Evolutionary conservation across 768 basidiomycete species (phyloP).

Genomic region (Boletus vermiculosoides): DNA sequence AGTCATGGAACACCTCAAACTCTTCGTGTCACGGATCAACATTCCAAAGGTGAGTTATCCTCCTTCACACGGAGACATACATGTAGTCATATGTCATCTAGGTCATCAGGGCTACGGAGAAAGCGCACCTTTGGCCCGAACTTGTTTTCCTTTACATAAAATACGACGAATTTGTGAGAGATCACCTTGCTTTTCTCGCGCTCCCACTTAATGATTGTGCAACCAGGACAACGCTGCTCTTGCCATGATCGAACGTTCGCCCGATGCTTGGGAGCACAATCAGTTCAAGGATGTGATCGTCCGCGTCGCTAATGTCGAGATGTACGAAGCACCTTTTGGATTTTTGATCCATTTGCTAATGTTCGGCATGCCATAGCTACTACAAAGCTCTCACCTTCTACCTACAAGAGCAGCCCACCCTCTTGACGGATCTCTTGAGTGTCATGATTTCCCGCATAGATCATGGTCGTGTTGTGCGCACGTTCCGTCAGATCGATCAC

Average conservation of each 20-base stretch:
- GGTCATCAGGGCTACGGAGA: conserved; percentile 95
- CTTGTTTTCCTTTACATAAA: conserved; percentile 98
- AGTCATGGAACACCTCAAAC: conserved; percentile 99
- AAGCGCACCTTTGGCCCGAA: conserved; percentile 97
- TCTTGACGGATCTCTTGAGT: conserved; percentile 90
- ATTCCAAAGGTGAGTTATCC: conserved; percentile 74
- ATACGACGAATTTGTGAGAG: conserved; percentile 86
- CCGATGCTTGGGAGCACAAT: conserved; percentile 99
- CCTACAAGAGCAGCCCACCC: conserved; percentile 87
- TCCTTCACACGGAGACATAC: neutral
- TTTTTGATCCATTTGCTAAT: conserved; percentile 4
- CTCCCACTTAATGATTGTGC: conserved; percentile 1
- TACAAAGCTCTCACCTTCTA: conserved; percentile 96
- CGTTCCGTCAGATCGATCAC: conserved; percentile 94
- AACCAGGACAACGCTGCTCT: conserved; percentile 90
- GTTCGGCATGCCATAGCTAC: conserved; percentile 51
- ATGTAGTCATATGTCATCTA: conserved; percentile 20
- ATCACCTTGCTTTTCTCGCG: neutral
- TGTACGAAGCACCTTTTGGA: conserved; percentile 47
- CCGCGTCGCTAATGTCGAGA: conserved; percentile 96
- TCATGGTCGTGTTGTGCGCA: conserved; percentile 91
- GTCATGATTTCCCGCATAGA: conserved; percentile 94
- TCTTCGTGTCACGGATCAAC: conserved; percentile 95
- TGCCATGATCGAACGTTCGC: conserved; percentile 97
- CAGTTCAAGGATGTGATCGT: conserved; percentile 99